Conservation (phyloP, 257 asterid species). For the Nyctanthes arbortristis region DNA sequence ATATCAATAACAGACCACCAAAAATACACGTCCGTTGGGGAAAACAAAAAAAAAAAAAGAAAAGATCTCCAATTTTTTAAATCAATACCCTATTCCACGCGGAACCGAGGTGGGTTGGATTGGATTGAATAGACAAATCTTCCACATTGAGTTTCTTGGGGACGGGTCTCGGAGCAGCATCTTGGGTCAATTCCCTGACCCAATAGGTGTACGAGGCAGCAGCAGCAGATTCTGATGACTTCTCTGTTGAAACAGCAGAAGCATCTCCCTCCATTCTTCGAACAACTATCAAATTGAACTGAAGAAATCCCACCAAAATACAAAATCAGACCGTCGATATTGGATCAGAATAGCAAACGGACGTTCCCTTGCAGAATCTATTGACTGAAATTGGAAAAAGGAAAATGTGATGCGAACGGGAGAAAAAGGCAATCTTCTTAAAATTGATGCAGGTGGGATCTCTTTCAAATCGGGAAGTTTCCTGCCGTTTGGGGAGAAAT, state of each 20-base stretch:
- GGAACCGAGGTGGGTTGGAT: constrained; percentile 35
- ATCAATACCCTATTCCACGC: constrained; percentile 40
- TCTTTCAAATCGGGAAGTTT: background rate
- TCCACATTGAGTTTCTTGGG: constrained; percentile 35
- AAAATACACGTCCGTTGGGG: too few relatives aligned
- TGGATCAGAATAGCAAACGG: background rate
- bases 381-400: background rate
- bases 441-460: background rate
- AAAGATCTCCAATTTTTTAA: background rate
- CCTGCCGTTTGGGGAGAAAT: background rate
- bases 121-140: constrained; percentile 23
- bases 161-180: constrained; percentile 41
- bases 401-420: background rate
- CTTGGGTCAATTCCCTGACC: constrained; percentile 37
- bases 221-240: constrained; percentile 22
- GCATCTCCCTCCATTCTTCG: constrained; percentile 29
- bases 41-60: background rate
- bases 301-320: background rate
- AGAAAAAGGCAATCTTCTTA: background rate
- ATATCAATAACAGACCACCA: background rate
- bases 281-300: background rate
- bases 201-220: constrained; percentile 33
- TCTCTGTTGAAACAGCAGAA: constrained; percentile 27
- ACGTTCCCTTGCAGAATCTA: background rate
- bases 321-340: background rate